phyloP scores from a whole-genome alignment of 306 rosid genomes.

The Lithocarpus polystachyus region DNA sequence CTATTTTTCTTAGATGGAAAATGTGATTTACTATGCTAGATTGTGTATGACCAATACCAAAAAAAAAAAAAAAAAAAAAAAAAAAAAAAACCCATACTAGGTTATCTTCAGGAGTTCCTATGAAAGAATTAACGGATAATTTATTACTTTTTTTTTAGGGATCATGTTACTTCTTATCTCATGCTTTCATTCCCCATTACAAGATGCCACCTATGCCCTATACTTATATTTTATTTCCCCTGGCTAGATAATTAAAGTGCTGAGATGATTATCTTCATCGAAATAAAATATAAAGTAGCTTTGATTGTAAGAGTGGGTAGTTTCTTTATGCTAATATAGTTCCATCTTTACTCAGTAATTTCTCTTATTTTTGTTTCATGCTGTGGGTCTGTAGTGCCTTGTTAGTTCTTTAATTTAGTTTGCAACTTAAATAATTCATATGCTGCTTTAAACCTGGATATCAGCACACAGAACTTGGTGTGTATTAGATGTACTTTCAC shows the following conservation, averaged over 20 bases:
- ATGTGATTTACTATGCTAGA: no score
- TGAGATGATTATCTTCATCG: neutral
- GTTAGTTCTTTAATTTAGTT: neutral
- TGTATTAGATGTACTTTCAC: slow-evolving; percentile 2
- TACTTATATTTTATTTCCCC: neutral
- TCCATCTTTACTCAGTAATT: neutral
- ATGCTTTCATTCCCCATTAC: neutral
- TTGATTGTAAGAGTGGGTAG: neutral
- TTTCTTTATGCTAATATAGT: neutral
- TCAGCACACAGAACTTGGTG: neutral
- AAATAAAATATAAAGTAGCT: neutral
- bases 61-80: no score
- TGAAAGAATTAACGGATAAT: no score
- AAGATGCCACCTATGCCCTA: neutral
- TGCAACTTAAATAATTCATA: neutral
- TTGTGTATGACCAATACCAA: no score
- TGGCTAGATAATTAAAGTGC: neutral
- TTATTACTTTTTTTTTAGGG: neutral
- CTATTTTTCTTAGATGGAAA: no score
- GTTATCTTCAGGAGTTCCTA: no score
- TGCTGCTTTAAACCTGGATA: neutral
- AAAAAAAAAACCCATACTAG: no score
- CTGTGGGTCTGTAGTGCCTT: neutral
- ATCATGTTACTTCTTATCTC: neutral
- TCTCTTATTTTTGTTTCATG: neutral